phyloP scores from a whole-genome alignment of 495 filamentous ascomycete genomes.

The Polyplosphaeria fusca region DNA sequence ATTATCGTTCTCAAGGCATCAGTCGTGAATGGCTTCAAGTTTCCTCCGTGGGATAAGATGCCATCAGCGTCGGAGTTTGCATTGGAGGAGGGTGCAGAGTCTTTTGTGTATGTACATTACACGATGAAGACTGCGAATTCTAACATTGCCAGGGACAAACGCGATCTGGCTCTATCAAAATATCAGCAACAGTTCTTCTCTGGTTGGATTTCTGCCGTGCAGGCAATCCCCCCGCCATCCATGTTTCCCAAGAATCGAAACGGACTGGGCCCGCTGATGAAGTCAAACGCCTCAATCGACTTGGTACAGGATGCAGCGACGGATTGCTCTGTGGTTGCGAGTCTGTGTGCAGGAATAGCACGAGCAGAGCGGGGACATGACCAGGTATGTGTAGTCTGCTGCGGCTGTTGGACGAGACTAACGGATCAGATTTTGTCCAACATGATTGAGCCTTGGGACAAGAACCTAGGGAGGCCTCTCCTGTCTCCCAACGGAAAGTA shows the following conservation, averaged over 20 bases:
- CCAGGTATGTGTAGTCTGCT: conserved; percentile 46
- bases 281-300: conserved; percentile 56
- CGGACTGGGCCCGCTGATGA: conserved; percentile 52
- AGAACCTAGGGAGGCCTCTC: conserved; percentile 50
- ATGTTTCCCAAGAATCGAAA: conserved; percentile 31
- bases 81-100: conserved; percentile 36
- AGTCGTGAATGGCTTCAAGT: conserved; percentile 72
- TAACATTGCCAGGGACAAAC: conserved; percentile 49
- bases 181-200: conserved; percentile 68
- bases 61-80: conserved; percentile 57
- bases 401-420: conserved; percentile 25
- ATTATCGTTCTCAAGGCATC: conserved; percentile 74
- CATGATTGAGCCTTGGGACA: conserved; percentile 71
- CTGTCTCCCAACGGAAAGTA: conserved; percentile 82
- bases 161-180: conserved; percentile 65
- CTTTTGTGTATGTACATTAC: conserved; percentile 53
- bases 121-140: neutral
- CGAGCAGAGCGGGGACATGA: conserved; percentile 58
- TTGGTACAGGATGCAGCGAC: conserved; percentile 91
- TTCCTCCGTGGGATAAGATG: conserved; percentile 72
- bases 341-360: conserved; percentile 79
- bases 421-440: conserved; percentile 57
- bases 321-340: conserved; percentile 96
- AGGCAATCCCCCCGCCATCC: conserved; percentile 48
- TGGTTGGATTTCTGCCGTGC: conserved; percentile 74